These are phyloP conservation scores for Cylindrodendrum hubeiense DNA, from an alignment of 2,329 filamentous ascomycete genomes.

Conservation along the genomic window DNA sequence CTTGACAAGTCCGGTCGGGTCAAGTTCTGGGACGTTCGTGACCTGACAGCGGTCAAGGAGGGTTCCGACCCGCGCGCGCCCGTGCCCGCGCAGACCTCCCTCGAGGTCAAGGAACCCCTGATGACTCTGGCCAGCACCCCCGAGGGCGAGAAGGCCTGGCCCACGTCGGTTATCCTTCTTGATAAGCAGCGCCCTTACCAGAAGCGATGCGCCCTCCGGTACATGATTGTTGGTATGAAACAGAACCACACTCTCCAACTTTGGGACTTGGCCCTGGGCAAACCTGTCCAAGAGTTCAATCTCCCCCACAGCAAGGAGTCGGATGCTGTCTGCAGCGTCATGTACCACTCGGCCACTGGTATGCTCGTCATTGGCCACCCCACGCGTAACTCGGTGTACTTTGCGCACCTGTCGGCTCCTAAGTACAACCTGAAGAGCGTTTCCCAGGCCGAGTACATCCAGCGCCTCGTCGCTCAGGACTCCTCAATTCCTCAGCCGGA, in stretches of 20 bases:
- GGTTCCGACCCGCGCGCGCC: constrained; percentile 63
- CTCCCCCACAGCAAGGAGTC: constrained; percentile 96
- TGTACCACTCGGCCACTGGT: constrained; percentile 91
- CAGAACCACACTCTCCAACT: constrained; percentile 99
- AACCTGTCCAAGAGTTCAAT: constrained; percentile 97
- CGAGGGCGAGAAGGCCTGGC: constrained; percentile 93
- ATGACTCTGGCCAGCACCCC: constrained; percentile 89
- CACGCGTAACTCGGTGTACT: constrained; percentile 97
- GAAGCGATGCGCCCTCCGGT: constrained; percentile 90
- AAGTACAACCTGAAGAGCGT: constrained; percentile 88
- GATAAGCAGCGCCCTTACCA: constrained; percentile 95
- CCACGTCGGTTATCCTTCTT: constrained; percentile 94
- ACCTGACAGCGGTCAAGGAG: constrained; percentile 71
- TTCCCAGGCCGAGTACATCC: constrained; percentile 89
- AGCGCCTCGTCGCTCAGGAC: constrained; percentile 80
- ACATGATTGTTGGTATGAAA: constrained; percentile 98
- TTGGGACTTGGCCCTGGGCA: constrained; percentile 95
- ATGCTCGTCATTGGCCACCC: constrained; percentile 97
- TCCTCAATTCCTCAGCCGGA: constrained; percentile 84
- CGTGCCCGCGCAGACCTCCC: constrained; percentile 66
- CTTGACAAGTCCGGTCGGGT: constrained; percentile 96
- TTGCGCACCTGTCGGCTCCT: constrained; percentile 93
- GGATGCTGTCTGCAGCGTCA: constrained; percentile 97
- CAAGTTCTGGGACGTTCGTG: constrained; percentile 97
- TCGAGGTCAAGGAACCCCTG: constrained; percentile 88